These are phyloP conservation scores for Apium graveolens DNA, from an alignment of 129 eudicot species.

Conservation along the genomic window DNA sequence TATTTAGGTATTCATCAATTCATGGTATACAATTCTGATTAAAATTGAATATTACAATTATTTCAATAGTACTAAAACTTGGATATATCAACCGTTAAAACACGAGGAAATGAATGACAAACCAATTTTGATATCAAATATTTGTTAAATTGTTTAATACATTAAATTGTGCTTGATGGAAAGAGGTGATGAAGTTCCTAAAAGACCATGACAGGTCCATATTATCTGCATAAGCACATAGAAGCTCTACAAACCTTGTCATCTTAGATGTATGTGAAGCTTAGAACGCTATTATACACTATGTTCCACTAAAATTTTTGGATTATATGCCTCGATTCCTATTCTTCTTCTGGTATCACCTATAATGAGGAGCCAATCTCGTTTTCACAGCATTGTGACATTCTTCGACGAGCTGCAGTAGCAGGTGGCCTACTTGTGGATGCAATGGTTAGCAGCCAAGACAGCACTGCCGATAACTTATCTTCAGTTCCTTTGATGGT, in stretches of 20 bases:
- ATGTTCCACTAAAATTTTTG: not conserved
- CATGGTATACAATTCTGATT: not conserved
- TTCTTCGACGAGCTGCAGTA: constrained; percentile 95
- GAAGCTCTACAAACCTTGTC: not conserved
- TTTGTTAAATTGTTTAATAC: not conserved
- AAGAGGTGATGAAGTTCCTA: not conserved
- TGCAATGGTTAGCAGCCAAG: constrained; percentile 74
- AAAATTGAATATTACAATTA: not conserved
- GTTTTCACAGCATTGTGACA: constrained; percentile 78
- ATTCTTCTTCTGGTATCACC: not conserved
- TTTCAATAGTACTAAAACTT: not conserved
- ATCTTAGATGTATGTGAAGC: not conserved
- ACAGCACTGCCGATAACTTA: constrained; percentile 35
- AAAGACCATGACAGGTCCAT: not conserved
- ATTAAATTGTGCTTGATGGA: not conserved
- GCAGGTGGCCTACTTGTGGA: constrained; percentile 95
- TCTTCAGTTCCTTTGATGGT: constrained; percentile 83
- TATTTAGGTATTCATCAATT: too few relatives aligned
- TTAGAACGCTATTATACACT: not conserved
- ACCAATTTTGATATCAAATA: not conserved
- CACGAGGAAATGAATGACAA: not conserved
- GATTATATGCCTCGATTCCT: not conserved
- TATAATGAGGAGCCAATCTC: not conserved
- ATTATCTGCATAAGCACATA: not conserved
- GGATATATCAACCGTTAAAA: not conserved